A percentile compares a stretch with the other conserved stretches of the same genome.
These are phyloP conservation scores for Rubroboletus pulcherrimus DNA, from an alignment of 768 basidiomycete genomes.

Conservation along the genomic window DNA sequence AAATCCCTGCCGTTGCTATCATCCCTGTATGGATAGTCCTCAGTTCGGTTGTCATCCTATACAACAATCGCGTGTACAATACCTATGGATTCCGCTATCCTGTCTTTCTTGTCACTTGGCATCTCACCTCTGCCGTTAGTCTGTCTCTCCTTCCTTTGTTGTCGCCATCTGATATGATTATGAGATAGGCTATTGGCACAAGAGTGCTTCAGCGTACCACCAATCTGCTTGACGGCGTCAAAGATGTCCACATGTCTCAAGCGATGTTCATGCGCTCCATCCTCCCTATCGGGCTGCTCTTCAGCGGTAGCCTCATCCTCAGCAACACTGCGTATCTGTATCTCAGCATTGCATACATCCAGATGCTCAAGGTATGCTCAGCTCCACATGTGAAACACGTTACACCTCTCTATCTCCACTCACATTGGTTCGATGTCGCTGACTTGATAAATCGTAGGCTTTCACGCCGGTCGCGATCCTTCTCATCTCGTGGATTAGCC, in stretches of 20 bases:
- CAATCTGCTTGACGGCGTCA: constrained; percentile 68
- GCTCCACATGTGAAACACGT: not conserved
- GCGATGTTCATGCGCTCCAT: constrained; percentile 81
- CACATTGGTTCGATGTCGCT: not conserved
- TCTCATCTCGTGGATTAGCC: constrained; percentile 88
- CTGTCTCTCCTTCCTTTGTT: not conserved
- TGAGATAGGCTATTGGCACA: constrained; percentile 68
- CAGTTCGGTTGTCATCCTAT: constrained; percentile 87
- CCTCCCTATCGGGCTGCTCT: constrained; percentile 89
- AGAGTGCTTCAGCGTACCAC: constrained; percentile 83
- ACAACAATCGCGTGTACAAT: constrained; percentile 92
- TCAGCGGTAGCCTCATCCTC: constrained; percentile 87
- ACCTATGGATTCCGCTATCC: constrained; percentile 82
- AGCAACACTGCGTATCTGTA: constrained; percentile 92
- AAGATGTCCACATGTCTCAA: constrained; percentile 76
- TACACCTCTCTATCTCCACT: not conserved
- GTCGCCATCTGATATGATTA: not conserved
- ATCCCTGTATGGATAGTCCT: constrained; percentile 93
- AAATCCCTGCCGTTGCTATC: constrained; percentile 62
- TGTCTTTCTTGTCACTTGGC: constrained; percentile 91
- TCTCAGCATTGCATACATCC: constrained; percentile 90
- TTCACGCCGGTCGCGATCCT: constrained; percentile 89
- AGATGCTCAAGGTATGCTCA: constrained; percentile 81
- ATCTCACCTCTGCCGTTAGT: constrained; percentile 64
- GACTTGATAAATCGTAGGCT: constrained; percentile 47